Evolutionary conservation across 2,329 filamentous ascomycete genomes (phyloP).

Genomic region (Calonectria ilicicola): DNA sequence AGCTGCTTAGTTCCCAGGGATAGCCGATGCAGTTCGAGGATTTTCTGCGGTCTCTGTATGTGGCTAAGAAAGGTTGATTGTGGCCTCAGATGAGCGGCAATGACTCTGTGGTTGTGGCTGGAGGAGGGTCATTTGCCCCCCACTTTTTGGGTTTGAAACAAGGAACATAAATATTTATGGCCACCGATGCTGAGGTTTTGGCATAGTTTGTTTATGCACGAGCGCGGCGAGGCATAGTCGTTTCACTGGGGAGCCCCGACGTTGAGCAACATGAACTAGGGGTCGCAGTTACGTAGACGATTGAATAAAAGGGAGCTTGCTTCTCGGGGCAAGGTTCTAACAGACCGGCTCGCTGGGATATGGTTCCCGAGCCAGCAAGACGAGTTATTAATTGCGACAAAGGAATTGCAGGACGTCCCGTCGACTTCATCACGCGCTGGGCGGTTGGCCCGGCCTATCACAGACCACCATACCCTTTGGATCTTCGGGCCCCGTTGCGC

Average conservation of each 20-base stretch:
- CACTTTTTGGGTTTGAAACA: conserved; percentile 10
- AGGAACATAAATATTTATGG: conserved; percentile 2
- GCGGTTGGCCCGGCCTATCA: conserved; percentile 20
- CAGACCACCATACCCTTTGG: background rate
- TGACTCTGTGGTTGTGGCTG: conserved; percentile 12
- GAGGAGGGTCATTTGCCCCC: background rate
- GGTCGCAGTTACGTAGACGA: background rate
- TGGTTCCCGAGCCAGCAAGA: conserved; percentile 3
- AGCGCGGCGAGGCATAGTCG: conserved; percentile 6
- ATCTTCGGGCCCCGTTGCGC: conserved; percentile 9
- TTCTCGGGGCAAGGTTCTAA: background rate
- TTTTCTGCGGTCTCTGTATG: conserved; percentile 8
- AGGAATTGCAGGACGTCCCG: background rate
- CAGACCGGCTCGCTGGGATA: background rate
- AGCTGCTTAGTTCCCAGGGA: conserved; percentile 21
- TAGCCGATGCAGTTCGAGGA: conserved; percentile 11
- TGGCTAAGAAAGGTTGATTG: conserved; percentile 20
- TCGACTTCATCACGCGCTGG: conserved; percentile 11
- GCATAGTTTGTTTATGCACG: conserved; percentile 19
- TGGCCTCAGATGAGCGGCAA: background rate
- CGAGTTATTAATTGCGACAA: conserved; percentile 4
- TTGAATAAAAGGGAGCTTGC: background rate
- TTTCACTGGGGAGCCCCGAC: conserved; percentile 1
- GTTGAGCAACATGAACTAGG: conserved; percentile 7
- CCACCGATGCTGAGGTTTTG: conserved; percentile 7